Evolutionary conservation across 108 stramenopile genomes (phyloP), one percentile per base, ranked within the genome.

Genomic region (Parmales sp.): DNA sequence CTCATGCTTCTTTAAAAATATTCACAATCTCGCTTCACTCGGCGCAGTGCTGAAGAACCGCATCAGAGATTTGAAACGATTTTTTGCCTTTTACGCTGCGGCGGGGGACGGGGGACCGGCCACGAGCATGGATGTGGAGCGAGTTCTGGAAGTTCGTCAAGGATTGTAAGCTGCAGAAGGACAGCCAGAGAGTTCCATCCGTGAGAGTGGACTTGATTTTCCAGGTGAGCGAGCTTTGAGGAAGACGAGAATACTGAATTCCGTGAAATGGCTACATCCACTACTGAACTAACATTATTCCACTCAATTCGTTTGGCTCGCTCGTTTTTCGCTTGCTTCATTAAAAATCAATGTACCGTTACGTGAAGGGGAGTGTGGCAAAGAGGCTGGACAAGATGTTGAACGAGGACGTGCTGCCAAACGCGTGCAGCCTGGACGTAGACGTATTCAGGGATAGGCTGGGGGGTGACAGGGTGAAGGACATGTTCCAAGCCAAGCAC

Each of bases 401-500:
- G 39, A 16, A 66, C 11, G 65, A 66, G 19, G 39, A 66, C 19
- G 41, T 66, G 20, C 65, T 66, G 19, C 65, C 65, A 39, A 26
- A 66, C 65, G 65, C 65, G 13, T 41, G 65, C 39, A 39, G 39
- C 39, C 22, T 66, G 6, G 65, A 66, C 43, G 36, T 43, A n/a
- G 65, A 66, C 65, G 41, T 66, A 6, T 66, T 66, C 65, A 39
- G 65, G 39, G 65, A 66, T 20, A 39, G 65, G 39, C 28, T 66
- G 19, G 39, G 13, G 4, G 39, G 39, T 0, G 65, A 41, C 65
- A 41, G 23, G 39, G 65, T 66, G 23, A 39, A 41, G 39, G 38
- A 39, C 65, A 26, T 66, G 31, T 41, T 41, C 39, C n/a, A n/a
- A n/a, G 39, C 39, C 36, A 66, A 66, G 65, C 65, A 66, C 65